A percentile compares a stretch with the other conserved stretches of the same genome.
Conservation (phyloP, 1,284 basidiomycete genomes). For the Vanrija humicola region DNA sequence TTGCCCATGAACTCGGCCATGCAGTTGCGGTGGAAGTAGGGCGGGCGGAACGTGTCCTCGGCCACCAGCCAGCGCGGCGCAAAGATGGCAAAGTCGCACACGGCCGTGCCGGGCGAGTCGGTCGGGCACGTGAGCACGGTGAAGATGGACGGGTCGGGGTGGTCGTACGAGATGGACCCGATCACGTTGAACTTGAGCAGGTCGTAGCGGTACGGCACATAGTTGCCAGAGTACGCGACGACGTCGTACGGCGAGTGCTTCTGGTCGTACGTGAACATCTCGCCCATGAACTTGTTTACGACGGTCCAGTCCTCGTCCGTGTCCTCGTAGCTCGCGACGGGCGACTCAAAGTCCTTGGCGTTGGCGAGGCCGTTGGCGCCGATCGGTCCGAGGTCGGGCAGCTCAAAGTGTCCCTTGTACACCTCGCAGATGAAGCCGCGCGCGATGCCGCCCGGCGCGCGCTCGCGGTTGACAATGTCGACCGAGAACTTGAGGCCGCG, state of each 20-base stretch:
- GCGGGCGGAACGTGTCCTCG: constrained; percentile 45
- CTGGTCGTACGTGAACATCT: constrained; percentile 52
- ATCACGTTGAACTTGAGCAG: constrained; percentile 63
- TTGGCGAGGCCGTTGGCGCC: constrained; percentile 63
- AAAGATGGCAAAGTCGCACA: constrained; percentile 25
- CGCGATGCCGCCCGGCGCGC: constrained; percentile 10
- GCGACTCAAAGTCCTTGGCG: constrained; percentile 61
- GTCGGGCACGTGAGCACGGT: constrained; percentile 28
- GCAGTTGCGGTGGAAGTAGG: constrained; percentile 63
- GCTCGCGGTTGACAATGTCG: constrained; percentile 2
- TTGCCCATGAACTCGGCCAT: constrained; percentile 26
- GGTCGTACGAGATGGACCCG: constrained; percentile 59
- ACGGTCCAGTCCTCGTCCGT: constrained; percentile 56
- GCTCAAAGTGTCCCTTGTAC: constrained; percentile 61
- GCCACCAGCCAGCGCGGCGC: constrained; percentile 24
- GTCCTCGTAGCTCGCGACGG: constrained; percentile 59
- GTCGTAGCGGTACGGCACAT: constrained; percentile 68
- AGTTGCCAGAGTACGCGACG: constrained; percentile 67
- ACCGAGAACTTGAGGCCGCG: constrained; percentile 65
- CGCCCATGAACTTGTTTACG: constrained; percentile 13
- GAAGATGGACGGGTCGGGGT: constrained; percentile 40
- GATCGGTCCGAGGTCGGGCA: constrained; percentile 64
- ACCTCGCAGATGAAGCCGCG: constrained; percentile 58
- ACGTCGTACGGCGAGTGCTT: constrained; percentile 53
- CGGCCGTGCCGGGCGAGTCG: constrained; percentile 60